Evolutionary conservation across 2,329 filamentous ascomycete genomes (phyloP), one percentile per base, ranked within the genome.

Genomic region (Alternaria atra): DNA sequence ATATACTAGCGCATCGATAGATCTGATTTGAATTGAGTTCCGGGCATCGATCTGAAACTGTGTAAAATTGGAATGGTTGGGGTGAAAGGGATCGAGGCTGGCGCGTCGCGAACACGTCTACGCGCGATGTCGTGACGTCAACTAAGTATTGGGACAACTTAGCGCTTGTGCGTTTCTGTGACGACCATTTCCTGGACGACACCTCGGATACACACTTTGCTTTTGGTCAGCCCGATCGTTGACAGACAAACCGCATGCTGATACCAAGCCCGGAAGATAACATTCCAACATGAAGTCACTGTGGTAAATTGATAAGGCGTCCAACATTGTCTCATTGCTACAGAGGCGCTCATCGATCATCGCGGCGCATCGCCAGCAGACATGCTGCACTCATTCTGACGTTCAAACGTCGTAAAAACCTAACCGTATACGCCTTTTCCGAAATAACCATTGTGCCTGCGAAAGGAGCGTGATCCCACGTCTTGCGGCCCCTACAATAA

Each of bases 401-500:
- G 52, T 55, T 55, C 56, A 59, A 56, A 50, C 48, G 40, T 61
- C 58, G 30, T 46, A 40, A 47, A 32, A 52, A 43, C 53, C 42
- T 34, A 55, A 40, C 43, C 58, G 46, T 64, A 61, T 54, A 34
- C 54, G 59, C 55, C 55, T 35, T 47, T 29, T 32, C 6, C 12
- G 39, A 32, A 58, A 52, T 52, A 58, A 57, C 32, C 53, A 58
- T 43, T 43, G 55, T 63, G 60, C 60, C 61, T 37, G 48, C 42
- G 53, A 59, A 64, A 66, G 47, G 61, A 66, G 60, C 56, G 63
- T 66, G 40, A 52, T 37, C 53, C 44, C 58, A 59, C 61, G 55
- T 58, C 47, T 55, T 29, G 58, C 60, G 52, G 53, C 52, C 61
- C 63, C 58, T 61, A 68, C 30, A 61, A 43, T 62, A 12, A 63